Conservation (phyloP, 192 early-diverging fungal genomes). For the Dimargaris verticillata region DNA sequence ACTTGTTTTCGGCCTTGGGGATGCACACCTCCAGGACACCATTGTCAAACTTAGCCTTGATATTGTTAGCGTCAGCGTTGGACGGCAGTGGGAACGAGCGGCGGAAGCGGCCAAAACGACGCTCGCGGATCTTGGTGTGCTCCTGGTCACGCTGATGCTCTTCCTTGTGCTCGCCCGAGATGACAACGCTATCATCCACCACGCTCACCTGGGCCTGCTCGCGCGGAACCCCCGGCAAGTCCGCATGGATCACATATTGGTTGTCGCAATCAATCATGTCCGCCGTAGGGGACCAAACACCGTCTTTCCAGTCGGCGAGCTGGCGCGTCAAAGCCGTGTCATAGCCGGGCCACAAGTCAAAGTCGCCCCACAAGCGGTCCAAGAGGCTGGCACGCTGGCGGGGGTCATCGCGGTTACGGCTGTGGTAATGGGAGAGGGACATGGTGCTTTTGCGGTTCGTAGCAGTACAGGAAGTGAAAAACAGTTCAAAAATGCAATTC, state of each 20-base stretch:
- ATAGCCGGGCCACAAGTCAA: slow-evolving; percentile 1
- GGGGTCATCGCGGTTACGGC: too few species aligned
- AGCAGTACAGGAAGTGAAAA: too few species aligned
- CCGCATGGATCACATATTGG: neutral
- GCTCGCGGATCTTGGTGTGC: neutral
- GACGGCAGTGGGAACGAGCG: neutral
- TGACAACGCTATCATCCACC: neutral
- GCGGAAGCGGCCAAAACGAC: slow-evolving; percentile 7
- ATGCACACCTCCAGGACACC: neutral
- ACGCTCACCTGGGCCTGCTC: neutral
- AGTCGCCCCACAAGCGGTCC: neutral
- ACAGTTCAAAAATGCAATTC: too few species aligned
- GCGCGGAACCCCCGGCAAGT: neutral
- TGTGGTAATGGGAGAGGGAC: too few species aligned
- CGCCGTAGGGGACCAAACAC: neutral
- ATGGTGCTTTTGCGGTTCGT: too few species aligned
- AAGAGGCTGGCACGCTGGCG: neutral
- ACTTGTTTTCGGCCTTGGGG: neutral
- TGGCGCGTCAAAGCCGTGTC: neutral
- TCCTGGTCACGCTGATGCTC: neutral
- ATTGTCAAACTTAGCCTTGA: neutral
- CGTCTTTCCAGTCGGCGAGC: neutral
- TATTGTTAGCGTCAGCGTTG: neutral
- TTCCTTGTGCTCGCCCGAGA: neutral
- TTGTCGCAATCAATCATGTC: neutral